phyloP scores from a whole-genome alignment of 2,329 filamentous ascomycete genomes.

The Verticillium longisporum region DNA sequence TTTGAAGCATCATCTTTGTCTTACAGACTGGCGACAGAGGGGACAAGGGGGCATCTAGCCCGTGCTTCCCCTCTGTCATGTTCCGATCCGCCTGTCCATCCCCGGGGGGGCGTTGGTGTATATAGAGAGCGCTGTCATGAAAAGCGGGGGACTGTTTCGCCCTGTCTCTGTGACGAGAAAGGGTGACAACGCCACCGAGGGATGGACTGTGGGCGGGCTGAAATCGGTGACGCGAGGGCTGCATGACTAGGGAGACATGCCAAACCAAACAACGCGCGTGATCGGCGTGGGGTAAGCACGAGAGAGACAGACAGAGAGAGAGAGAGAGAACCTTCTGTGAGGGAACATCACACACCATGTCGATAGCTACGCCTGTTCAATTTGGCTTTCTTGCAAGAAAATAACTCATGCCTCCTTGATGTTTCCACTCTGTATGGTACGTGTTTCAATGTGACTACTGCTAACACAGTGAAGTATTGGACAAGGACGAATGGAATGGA shows the following conservation, averaged over 20 bases:
- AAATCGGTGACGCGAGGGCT: too few species aligned
- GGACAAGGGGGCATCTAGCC: not conserved
- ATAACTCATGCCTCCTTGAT: not conserved
- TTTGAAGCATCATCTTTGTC: too few species aligned
- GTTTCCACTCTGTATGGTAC: not conserved
- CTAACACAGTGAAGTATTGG: too few species aligned
- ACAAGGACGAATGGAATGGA: too few species aligned
- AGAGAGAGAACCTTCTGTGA: not conserved
- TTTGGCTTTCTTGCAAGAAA: not conserved
- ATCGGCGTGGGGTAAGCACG: not conserved
- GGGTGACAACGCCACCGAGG: not conserved
- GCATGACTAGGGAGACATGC: too few species aligned
- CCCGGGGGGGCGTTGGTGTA: not conserved
- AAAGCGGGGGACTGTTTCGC: not conserved
- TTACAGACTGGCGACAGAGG: too few species aligned
- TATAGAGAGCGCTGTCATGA: not conserved
- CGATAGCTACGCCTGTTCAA: not conserved
- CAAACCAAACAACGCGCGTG: too few species aligned
- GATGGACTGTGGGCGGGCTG: not conserved
- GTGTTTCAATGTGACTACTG: too few species aligned
- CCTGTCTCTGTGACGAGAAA: not conserved
- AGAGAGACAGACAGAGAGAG: not conserved
- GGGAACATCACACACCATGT: not conserved
- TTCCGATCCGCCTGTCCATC: not conserved
- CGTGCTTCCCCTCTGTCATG: not conserved